Evolutionary conservation across 352 stramenopile species (phyloP).

Genomic region (Plasmopara halstedii): DNA sequence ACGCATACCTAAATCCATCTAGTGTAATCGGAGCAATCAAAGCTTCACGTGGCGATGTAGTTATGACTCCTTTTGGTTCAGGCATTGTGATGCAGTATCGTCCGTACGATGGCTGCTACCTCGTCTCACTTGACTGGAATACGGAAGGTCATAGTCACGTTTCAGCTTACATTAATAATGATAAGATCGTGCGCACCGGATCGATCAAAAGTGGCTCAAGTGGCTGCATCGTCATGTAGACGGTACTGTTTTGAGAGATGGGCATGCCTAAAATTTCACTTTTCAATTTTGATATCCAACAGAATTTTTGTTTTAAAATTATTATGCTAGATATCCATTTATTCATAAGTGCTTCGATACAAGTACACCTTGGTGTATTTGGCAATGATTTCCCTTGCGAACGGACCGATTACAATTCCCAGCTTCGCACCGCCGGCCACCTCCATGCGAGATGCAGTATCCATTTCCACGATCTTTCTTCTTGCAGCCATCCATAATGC

Average conservation of each 20-base stretch:
- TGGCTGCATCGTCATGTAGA: conserved; percentile 66
- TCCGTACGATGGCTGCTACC: conserved; percentile 50
- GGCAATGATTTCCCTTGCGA: conserved; percentile 69
- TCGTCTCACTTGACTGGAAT: conserved; percentile 64
- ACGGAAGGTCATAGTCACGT: conserved; percentile 43
- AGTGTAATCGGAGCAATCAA: conserved; percentile 50
- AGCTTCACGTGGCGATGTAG: conserved; percentile 65
- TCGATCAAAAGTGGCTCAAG: conserved; percentile 51
- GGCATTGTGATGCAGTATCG: conserved; percentile 69
- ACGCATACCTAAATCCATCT: conserved; percentile 52
- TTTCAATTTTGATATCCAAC: too few relatives aligned
- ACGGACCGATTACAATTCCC: conserved; percentile 53
- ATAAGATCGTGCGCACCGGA: conserved; percentile 45
- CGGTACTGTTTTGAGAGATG: background rate
- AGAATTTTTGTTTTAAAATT: background rate
- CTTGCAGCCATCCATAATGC: conserved; percentile 60
- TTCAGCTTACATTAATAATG: conserved; percentile 50
- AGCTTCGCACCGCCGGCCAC: conserved; percentile 58
- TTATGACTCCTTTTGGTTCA: conserved; percentile 69
- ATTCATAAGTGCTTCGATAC: conserved; percentile 34
- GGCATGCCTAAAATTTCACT: too few relatives aligned
- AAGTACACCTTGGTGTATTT: conserved; percentile 41
- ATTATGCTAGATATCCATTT: background rate
- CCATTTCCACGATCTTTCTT: conserved; percentile 80
- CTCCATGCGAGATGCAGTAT: conserved; percentile 75